Base-by-base conservation (phyloP, 208 protist genomes). In the Crithidia fasciculata region DNA sequence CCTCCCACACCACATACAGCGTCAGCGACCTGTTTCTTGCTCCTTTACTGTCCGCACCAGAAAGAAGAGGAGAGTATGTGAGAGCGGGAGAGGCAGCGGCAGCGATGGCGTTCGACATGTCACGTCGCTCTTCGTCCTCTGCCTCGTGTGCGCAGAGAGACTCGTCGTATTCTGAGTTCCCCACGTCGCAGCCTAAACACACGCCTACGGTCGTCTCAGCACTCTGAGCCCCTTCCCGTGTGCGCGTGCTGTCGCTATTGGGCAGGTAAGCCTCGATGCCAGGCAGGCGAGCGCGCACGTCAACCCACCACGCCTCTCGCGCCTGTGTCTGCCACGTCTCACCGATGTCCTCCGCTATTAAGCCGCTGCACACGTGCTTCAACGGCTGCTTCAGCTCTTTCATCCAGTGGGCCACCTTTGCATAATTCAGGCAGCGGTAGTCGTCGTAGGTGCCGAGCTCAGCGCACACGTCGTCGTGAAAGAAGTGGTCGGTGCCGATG, bases 361-460 rank as follows among this genome's bases (percentile, higher is more conserved):
- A 55, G 8, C 43, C n/a, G 12, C 0, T 15, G 5, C 18, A 18
- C 10, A 52, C 57, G 8, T 28, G 43, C 28, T 43, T 41, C 41
- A 68, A 40, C 52, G 47, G 5, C 10, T 56, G 39, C 37, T 37
- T 63, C 10, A 79, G 36, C 4, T n/a, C 61, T 15, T 40, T n/a
- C 76, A 90, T 64, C 55, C 69, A 66, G 0, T 53, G 55, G 5
- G 49, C 44, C 28, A 84, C 80, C 2, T 63, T 61, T 3, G 39
- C 66, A 47, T 65, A 74, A 50, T 81, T 58, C 6, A 91, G 55
- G 6, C 78, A 83, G n/a, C 86, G 77, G 61, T 76, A 83, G 76
- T 91, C 86, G 15, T 91, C 86, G 78, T 80, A 91, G 28, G 83
- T 86, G 37, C 78, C 81, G 8, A 91, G 74, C 13, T n/a, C 45